Percentiles rank a stretch among this genome's conserved stretches.
phyloP scores from a whole-genome alignment of 2,329 filamentous ascomycete genomes.

The Penicillium digitatum region DNA sequence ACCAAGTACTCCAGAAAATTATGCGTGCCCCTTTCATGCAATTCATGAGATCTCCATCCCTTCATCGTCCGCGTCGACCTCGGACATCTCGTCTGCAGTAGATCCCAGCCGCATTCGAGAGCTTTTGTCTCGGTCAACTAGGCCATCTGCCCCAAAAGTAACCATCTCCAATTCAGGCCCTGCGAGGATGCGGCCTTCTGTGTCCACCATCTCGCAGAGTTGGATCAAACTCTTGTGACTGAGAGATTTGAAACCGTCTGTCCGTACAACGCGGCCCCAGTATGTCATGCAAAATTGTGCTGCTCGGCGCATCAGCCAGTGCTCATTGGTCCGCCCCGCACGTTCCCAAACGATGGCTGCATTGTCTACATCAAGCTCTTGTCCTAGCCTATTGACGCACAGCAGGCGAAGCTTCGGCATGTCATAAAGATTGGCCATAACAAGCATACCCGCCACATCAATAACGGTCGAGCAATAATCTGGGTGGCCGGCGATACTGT shows the following conservation, averaged over 20 bases:
- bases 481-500: constrained; percentile 67
- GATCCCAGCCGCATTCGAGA: constrained; percentile 27
- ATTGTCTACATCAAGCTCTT: constrained; percentile 89
- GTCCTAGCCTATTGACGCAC: constrained; percentile 83
- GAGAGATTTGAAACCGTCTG: constrained; percentile 76
- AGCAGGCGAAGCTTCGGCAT: constrained; percentile 88
- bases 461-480: constrained; percentile 62
- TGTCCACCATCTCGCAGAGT: constrained; percentile 87
- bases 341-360: constrained; percentile 96
- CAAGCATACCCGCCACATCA: constrained; percentile 87
- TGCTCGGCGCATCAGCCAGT: constrained; percentile 86
- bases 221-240: constrained; percentile 79
- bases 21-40: constrained; percentile 19
- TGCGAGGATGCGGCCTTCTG: constrained; percentile 83
- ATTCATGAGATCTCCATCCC: constrained; percentile 45
- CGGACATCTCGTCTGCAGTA: constrained; percentile 36
- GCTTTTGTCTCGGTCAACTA: constrained; percentile 37
- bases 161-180: constrained; percentile 74
- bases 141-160: constrained; percentile 49
- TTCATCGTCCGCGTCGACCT: constrained; percentile 47
- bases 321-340: constrained; percentile 81
- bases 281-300: constrained; percentile 86
- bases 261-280: constrained; percentile 92
- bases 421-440: constrained; percentile 98
- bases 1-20: constrained; percentile 19